Conservation (phyloP, 2,329 filamentous ascomycete genomes). For the Arthroderma sp. region DNA sequence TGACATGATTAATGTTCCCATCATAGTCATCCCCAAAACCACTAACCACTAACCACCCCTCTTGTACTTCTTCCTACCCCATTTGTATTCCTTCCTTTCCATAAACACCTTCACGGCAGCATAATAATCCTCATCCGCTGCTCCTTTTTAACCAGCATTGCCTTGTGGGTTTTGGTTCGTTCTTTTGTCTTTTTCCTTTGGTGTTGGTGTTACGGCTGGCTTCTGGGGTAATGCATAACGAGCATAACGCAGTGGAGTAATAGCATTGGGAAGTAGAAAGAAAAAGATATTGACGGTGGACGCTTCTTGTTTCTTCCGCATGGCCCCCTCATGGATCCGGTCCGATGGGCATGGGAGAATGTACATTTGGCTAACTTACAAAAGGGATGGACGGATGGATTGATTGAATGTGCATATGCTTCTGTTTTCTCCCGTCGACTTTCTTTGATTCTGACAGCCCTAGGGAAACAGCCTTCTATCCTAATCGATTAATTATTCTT, state of each 20-base stretch:
- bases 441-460: background rate
- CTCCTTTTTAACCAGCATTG: background rate
- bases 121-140: background rate
- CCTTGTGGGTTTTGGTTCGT: background rate
- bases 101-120: slow-evolving; percentile 40
- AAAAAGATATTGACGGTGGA: background rate
- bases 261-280: background rate
- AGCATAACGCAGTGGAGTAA: slow-evolving; percentile 5
- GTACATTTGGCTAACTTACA: background rate
- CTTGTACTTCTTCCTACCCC: background rate
- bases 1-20: slow-evolving; percentile 23
- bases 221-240: slow-evolving; percentile 5
- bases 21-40: background rate
- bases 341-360: background rate
- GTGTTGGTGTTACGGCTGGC: slow-evolving; percentile 3
- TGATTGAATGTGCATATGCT: background rate
- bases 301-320: background rate
- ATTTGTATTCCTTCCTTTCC: background rate
- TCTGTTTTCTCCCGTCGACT: background rate
- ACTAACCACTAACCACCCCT: background rate
- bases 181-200: background rate
- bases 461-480: background rate
- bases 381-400: background rate
- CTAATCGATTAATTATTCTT: slow-evolving; percentile 1
- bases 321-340: background rate